Percentiles rank a stretch among this genome's conserved stretches.
phyloP scores from a whole-genome alignment of 176 grass and related monocot species.

The Guadua angustifolia region DNA sequence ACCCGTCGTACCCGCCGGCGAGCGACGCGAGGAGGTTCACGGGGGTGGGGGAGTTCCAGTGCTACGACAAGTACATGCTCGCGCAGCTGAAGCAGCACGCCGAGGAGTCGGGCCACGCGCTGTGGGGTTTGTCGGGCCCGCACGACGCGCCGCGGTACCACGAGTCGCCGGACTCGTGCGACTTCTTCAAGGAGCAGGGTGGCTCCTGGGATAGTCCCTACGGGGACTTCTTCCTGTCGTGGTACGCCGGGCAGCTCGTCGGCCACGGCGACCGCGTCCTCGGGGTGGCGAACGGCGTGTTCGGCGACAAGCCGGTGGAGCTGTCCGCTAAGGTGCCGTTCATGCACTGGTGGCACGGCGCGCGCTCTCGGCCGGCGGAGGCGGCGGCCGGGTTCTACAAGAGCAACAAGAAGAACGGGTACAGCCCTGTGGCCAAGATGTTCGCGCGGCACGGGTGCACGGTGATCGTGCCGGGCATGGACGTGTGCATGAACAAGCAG shows the following conservation, averaged over 20 bases:
- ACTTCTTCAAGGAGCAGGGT: slow-evolving; percentile 70
- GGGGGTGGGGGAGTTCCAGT: slow-evolving; percentile 85
- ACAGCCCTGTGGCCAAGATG: slow-evolving; percentile 65
- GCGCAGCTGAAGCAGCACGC: slow-evolving; percentile 51
- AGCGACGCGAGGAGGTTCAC: slow-evolving; percentile 49
- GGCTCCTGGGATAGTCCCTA: slow-evolving; percentile 77
- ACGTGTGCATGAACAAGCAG: slow-evolving; percentile 65
- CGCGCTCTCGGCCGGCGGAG: slow-evolving; percentile 65
- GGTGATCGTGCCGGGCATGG: slow-evolving; percentile 78
- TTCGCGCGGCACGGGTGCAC: slow-evolving; percentile 62
- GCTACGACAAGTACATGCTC: slow-evolving; percentile 91
- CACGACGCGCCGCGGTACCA: slow-evolving; percentile 70
- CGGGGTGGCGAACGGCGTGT: slow-evolving; percentile 49
- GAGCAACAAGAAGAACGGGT: slow-evolving; percentile 59
- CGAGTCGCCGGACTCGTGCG: slow-evolving; percentile 54
- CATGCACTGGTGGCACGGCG: slow-evolving; percentile 75
- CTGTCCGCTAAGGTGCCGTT: slow-evolving; percentile 80
- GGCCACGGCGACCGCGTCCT: slow-evolving; percentile 76
- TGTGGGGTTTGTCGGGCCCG: slow-evolving; percentile 70
- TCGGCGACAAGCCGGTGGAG: slow-evolving; percentile 53
- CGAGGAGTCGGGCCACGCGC: slow-evolving; percentile 39
- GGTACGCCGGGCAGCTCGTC: slow-evolving; percentile 76
- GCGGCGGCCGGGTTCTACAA: slow-evolving; percentile 78
- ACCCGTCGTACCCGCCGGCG: slow-evolving; percentile 57
- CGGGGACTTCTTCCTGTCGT: slow-evolving; percentile 91